Conservation (phyloP, 2,329 filamentous ascomycete genomes). For the Penicillium sp. region DNA sequence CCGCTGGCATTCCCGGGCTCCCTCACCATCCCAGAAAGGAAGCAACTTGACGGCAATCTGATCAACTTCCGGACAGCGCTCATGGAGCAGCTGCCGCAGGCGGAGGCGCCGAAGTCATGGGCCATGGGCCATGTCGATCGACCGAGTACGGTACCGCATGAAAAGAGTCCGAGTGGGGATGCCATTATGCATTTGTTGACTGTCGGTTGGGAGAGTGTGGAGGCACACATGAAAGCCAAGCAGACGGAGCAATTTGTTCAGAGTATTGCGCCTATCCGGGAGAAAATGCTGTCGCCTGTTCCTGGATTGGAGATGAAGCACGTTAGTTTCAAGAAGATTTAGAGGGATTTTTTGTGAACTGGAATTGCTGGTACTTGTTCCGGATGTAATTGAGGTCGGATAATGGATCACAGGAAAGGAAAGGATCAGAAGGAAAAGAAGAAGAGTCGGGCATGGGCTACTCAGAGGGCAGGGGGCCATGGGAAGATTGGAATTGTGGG, state of each 20-base stretch:
- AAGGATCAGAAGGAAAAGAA: slow-evolving; percentile 1
- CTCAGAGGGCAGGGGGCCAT: slow-evolving; percentile 8
- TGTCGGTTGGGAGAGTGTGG: slow-evolving; percentile 53
- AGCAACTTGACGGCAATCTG: slow-evolving; percentile 32
- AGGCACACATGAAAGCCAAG: slow-evolving; percentile 49
- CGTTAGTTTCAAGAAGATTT: slow-evolving; percentile 40
- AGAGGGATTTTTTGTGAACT: too few relatives aligned
- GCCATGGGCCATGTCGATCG: slow-evolving; percentile 39
- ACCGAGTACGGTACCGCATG: slow-evolving; percentile 31
- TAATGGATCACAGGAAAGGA: slow-evolving; percentile 6
- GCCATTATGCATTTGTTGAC: slow-evolving; percentile 45
- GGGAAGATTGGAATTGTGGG: slow-evolving; percentile 18
- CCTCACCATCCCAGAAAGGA: slow-evolving; percentile 28
- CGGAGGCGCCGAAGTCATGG: slow-evolving; percentile 30
- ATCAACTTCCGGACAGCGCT: slow-evolving; percentile 39
- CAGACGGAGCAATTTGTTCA: slow-evolving; percentile 47
- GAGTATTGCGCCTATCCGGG: slow-evolving; percentile 43
- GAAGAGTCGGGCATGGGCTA: too few relatives aligned
- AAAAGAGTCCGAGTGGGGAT: slow-evolving; percentile 40
- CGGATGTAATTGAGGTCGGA: too few relatives aligned
- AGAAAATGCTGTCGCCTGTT: slow-evolving; percentile 36
- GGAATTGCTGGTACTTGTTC: too few relatives aligned
- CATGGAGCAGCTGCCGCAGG: slow-evolving; percentile 32
- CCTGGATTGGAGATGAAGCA: slow-evolving; percentile 48
- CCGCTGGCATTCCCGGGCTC: slow-evolving; percentile 44